Evolutionary conservation across 331 rosid genomes (phyloP).

Genomic region (Dryas integrifolia): DNA sequence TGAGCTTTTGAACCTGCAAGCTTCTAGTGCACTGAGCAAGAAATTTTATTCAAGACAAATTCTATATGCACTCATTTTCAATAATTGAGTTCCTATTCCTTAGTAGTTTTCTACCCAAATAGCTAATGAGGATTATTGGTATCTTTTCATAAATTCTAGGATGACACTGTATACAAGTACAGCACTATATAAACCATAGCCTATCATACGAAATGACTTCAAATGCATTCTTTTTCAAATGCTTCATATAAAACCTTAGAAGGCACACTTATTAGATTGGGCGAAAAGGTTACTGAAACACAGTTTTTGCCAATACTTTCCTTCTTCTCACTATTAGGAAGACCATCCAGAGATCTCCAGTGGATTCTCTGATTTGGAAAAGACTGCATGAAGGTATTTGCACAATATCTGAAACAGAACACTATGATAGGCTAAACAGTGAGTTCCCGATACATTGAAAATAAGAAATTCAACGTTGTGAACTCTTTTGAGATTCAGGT

Average conservation of each 20-base stretch:
- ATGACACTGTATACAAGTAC: neutral
- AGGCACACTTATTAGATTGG: slow-evolving; percentile 1
- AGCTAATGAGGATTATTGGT: neutral
- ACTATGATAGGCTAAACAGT: neutral
- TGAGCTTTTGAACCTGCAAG: neutral
- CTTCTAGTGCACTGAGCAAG: neutral
- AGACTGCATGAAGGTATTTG: slow-evolving; percentile 60
- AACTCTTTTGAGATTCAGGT: too few relatives aligned
- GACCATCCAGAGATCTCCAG: slow-evolving; percentile 95
- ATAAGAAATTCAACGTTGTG: too few relatives aligned
- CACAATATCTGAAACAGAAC: slow-evolving; percentile 23
- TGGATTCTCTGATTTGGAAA: slow-evolving; percentile 86
- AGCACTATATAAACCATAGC: neutral
- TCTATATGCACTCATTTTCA: neutral
- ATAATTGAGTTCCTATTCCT: neutral
- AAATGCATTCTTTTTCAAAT: neutral
- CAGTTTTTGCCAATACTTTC: neutral
- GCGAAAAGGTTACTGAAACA: slow-evolving; percentile 15
- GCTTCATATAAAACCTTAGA: neutral
- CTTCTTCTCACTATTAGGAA: slow-evolving; percentile 66
- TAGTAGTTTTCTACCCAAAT: neutral
- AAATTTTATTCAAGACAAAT: neutral
- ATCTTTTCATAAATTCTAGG: neutral
- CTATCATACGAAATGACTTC: neutral
- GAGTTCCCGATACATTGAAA: too few relatives aligned